These are phyloP conservation scores for Ampelomyces quisqualis DNA, from an alignment of 2,329 filamentous ascomycete genomes.

Conservation along the genomic window DNA sequence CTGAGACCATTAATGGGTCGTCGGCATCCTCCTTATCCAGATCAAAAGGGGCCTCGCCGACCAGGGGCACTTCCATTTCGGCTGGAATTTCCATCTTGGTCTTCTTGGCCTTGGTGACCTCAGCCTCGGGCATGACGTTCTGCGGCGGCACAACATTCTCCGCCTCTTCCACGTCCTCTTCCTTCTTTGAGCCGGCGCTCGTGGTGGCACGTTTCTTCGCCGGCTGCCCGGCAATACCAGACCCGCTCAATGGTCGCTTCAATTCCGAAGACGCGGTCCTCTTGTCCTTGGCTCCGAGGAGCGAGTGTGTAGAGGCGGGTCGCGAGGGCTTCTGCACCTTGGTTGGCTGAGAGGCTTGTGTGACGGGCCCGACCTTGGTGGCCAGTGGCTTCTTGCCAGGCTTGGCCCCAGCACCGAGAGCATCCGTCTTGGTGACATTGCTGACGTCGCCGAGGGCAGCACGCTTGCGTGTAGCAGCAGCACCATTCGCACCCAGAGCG, in stretches of 20 bases:
- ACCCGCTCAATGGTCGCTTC: slow-evolving; percentile 73
- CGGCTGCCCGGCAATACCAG: slow-evolving; percentile 63
- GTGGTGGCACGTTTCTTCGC: slow-evolving; percentile 68
- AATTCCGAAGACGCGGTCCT: slow-evolving; percentile 60
- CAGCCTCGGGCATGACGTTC: slow-evolving; percentile 54
- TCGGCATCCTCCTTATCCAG: slow-evolving; percentile 86
- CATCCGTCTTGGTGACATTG: slow-evolving; percentile 82
- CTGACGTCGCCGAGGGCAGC: slow-evolving; percentile 89
- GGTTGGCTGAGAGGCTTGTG: slow-evolving; percentile 76
- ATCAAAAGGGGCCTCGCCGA: slow-evolving; percentile 50
- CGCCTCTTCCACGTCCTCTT: slow-evolving; percentile 56
- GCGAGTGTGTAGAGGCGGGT: slow-evolving; percentile 63
- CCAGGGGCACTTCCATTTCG: slow-evolving; percentile 23
- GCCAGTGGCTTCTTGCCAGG: slow-evolving; percentile 69
- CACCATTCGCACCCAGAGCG: slow-evolving; percentile 41
- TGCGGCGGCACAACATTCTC: slow-evolving; percentile 60
- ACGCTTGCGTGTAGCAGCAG: slow-evolving; percentile 65
- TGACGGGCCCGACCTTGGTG: slow-evolving; percentile 64
- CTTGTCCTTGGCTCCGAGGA: slow-evolving; percentile 76
- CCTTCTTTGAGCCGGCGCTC: slow-evolving; percentile 54
- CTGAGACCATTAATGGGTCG: slow-evolving; percentile 95
- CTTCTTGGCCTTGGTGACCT: slow-evolving; percentile 25
- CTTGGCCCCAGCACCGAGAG: slow-evolving; percentile 41
- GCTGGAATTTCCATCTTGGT: slow-evolving; percentile 26
- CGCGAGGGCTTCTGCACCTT: slow-evolving; percentile 73